A percentile compares a stretch with the other conserved stretches of the same genome.
These are phyloP conservation scores for Myrica gale DNA, from an alignment of 306 rosid species.

Conservation along the genomic window DNA sequence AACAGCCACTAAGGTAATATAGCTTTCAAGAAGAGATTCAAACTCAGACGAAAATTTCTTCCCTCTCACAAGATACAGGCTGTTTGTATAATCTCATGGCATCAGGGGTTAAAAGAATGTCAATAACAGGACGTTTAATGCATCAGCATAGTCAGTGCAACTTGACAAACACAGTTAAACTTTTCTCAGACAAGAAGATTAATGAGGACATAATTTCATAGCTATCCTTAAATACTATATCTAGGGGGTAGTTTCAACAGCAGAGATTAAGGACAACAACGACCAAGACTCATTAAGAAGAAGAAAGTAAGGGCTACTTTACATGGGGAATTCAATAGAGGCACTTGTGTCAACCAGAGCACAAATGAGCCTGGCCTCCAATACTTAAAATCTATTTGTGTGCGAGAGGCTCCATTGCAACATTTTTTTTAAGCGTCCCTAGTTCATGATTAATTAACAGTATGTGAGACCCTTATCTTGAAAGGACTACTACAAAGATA, in stretches of 20 bases:
- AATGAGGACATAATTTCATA: neutral
- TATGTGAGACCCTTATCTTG: neutral
- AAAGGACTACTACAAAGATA: neutral
- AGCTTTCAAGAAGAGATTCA: neutral
- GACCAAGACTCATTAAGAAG: neutral
- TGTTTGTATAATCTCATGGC: neutral
- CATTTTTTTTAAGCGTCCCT: neutral
- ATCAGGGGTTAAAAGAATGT: neutral
- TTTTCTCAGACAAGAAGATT: neutral
- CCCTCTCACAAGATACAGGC: neutral
- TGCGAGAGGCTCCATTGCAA: neutral
- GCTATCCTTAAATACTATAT: neutral
- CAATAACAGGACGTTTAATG: neutral
- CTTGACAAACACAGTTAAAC: neutral
- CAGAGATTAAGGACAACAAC: neutral
- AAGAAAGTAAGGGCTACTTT: neutral
- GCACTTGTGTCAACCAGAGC: neutral
- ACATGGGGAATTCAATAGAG: neutral
- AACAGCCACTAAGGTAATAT: conserved; percentile 5
- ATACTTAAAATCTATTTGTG: neutral
- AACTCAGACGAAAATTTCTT: neutral
- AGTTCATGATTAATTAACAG: neutral
- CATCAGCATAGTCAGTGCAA: neutral
- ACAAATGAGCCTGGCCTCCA: neutral
- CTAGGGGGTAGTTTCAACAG: neutral